Conservation (phyloP, 2,329 filamentous ascomycete species). For the Fusarium sp. region DNA sequence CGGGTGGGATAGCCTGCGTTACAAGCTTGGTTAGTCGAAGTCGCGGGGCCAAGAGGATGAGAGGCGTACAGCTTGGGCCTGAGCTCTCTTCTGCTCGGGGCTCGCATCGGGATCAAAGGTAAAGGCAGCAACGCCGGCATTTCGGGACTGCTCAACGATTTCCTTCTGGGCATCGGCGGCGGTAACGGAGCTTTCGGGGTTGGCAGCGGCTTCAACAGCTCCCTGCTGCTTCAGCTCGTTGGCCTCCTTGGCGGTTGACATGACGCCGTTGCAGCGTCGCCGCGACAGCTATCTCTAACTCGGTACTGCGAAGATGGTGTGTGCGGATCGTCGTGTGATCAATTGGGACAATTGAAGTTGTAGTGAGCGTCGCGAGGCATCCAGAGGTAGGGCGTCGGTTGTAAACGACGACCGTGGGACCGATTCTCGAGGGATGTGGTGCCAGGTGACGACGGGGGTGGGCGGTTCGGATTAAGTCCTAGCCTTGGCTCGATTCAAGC, state of each 20-base stretch:
- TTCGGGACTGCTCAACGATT: constrained; percentile 78
- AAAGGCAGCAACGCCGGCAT: constrained; percentile 80
- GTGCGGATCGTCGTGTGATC: constrained; percentile 22
- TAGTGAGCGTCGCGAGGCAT: constrained; percentile 32
- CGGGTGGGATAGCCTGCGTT: constrained; percentile 50
- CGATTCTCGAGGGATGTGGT: constrained; percentile 16
- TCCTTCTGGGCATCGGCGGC: constrained; percentile 75
- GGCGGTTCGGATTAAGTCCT: constrained; percentile 20
- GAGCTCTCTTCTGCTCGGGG: constrained; percentile 82
- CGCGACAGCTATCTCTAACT: constrained; percentile 23
- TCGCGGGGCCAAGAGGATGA: constrained; percentile 1
- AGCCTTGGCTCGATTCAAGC: constrained; percentile 14
- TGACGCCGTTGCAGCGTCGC: constrained; percentile 39
- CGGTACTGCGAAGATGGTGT: constrained; percentile 4
- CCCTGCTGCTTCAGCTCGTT: constrained; percentile 82
- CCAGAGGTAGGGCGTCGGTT: constrained; percentile 23
- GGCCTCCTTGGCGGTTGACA: constrained; percentile 48
- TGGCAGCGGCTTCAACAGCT: constrained; percentile 75
- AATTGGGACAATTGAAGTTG: constrained; percentile 37
- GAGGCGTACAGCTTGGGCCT: constrained; percentile 73
- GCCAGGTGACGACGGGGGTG: constrained; percentile 22
- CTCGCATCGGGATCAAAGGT: constrained; percentile 87
- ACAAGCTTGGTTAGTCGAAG: constrained; percentile 19
- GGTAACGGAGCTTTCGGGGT: constrained; percentile 72
- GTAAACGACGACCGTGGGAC: constrained; percentile 15